phyloP scores from a whole-genome alignment of 2,329 filamentous ascomycete species.

The Cladobotryum mycophilum region DNA sequence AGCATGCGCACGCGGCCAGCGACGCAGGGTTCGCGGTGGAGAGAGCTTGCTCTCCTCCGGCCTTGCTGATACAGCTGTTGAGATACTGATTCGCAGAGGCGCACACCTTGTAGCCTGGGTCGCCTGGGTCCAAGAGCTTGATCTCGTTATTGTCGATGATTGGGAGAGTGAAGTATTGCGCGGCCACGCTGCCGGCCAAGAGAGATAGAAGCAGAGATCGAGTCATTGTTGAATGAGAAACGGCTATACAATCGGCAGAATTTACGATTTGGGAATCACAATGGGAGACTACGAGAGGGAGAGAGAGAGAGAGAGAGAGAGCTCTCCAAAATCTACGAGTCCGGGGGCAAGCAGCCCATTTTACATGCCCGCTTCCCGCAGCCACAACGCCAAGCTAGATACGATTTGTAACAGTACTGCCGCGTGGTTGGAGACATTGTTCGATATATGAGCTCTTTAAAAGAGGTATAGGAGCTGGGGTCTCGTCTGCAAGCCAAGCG shows the following conservation, averaged over 20 bases:
- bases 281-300: not conserved
- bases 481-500: conserved; percentile 8
- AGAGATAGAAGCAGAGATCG: not conserved
- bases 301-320: not conserved
- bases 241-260: not conserved
- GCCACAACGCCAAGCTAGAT: not conserved
- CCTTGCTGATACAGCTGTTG: conserved; percentile 16
- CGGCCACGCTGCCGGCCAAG: conserved; percentile 20
- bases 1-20: conserved; percentile 25
- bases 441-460: not conserved
- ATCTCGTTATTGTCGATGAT: conserved; percentile 17
- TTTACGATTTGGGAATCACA: not conserved
- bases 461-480: conserved; percentile 1
- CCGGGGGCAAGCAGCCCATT: conserved; percentile 2
- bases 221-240: not conserved
- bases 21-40: conserved; percentile 17
- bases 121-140: conserved; percentile 18
- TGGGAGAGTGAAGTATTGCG: conserved; percentile 19
- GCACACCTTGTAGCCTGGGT: conserved; percentile 21
- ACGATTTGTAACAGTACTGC: not conserved
- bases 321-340: not conserved
- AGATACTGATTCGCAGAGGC: conserved; percentile 17
- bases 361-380: conserved; percentile 3
- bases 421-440: conserved; percentile 1
- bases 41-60: conserved; percentile 20